Conservation (phyloP, 2,329 filamentous ascomycete genomes). For the Cladophialophora yegresii region DNA sequence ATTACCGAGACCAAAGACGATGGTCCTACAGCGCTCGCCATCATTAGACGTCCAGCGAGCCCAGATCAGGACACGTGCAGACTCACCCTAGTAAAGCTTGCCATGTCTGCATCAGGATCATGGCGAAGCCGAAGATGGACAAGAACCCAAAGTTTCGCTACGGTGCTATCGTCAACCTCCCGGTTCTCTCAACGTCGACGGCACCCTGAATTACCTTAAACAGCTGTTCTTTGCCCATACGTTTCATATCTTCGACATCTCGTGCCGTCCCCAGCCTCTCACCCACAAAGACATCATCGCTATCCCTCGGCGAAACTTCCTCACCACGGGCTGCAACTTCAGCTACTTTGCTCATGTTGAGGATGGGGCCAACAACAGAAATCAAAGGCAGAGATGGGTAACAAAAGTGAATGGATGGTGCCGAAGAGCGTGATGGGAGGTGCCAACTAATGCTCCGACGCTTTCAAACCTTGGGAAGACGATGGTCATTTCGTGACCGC, state of each 20-base stretch:
- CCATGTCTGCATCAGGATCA: constrained; percentile 34
- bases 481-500: neutral
- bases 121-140: constrained; percentile 50
- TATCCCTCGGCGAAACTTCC: neutral
- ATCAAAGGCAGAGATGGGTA: neutral
- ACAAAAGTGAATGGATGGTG: neutral
- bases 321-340: neutral
- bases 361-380: neutral
- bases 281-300: constrained; percentile 7
- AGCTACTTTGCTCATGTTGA: constrained; percentile 1
- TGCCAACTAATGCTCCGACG: neutral
- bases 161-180: neutral
- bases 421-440: neutral
- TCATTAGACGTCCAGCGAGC: constrained; percentile 43
- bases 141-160: constrained; percentile 51
- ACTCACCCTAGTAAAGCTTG: constrained; percentile 14
- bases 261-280: constrained; percentile 23
- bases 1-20: constrained; percentile 41
- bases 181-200: constrained; percentile 41
- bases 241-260: constrained; percentile 27
- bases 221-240: constrained; percentile 29
- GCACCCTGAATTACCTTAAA: constrained; percentile 35
- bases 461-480: neutral
- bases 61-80: constrained; percentile 17
- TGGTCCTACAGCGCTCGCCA: constrained; percentile 7